Evolutionary conservation across 2,329 filamentous ascomycete species (phyloP).

Genomic region (Aureobasidium sp.): DNA sequence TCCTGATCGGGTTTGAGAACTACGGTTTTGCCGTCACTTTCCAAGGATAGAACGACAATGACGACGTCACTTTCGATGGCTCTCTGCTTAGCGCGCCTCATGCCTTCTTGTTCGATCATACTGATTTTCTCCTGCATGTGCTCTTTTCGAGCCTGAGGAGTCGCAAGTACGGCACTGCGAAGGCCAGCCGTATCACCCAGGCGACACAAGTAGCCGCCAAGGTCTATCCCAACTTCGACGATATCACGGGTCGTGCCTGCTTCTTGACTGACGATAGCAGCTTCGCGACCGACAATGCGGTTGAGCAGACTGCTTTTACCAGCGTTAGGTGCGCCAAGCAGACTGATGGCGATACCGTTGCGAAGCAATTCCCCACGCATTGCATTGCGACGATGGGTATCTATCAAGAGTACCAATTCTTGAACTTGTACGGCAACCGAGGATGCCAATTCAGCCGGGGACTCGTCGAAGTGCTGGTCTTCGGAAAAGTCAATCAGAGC

Average conservation of each 20-base stretch:
- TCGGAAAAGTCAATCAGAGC: slow-evolving; percentile 96
- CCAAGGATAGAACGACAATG: slow-evolving; percentile 71
- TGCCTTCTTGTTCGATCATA: slow-evolving; percentile 79
- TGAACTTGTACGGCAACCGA: slow-evolving; percentile 62
- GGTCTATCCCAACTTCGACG: slow-evolving; percentile 82
- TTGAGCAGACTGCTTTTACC: slow-evolving; percentile 96
- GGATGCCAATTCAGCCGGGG: slow-evolving; percentile 61
- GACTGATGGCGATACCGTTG: slow-evolving; percentile 75
- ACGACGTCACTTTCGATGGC: slow-evolving; percentile 80
- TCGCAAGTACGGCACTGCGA: slow-evolving; percentile 39
- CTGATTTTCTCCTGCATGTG: slow-evolving; percentile 46
- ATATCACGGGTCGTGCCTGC: slow-evolving; percentile 92
- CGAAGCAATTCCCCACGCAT: slow-evolving; percentile 76
- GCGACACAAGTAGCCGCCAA: slow-evolving; percentile 85
- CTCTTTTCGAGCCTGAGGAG: not conserved
- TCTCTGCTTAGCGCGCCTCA: slow-evolving; percentile 73
- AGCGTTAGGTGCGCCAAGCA: slow-evolving; percentile 86
- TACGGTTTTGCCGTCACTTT: slow-evolving; percentile 35
- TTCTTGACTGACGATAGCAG: slow-evolving; percentile 88
- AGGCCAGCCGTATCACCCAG: slow-evolving; percentile 93
- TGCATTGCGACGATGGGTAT: slow-evolving; percentile 66
- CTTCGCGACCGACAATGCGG: slow-evolving; percentile 79
- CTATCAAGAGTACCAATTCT: slow-evolving; percentile 56
- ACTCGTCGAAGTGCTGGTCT: slow-evolving; percentile 94
- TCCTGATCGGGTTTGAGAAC: slow-evolving; percentile 44